A percentile compares a stretch with the other conserved stretches of the same genome.
Evolutionary conservation across 192 early-diverging fungal genomes (phyloP).

Genomic region (Lobosporangium transversale): DNA sequence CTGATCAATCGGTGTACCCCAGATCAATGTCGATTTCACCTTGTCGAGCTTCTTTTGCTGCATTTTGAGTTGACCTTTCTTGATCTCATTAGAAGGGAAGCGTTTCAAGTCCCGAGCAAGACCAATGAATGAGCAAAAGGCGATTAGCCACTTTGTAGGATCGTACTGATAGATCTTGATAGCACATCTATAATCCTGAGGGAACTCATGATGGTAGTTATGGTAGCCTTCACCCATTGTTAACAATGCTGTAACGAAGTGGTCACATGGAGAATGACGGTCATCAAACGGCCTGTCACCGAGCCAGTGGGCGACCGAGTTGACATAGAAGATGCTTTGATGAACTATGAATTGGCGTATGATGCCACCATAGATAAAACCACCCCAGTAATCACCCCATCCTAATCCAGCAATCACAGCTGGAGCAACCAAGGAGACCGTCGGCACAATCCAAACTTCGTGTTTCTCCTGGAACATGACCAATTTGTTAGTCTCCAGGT

Average conservation of each 20-base stretch:
- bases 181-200: constrained; percentile 87
- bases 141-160: constrained; percentile 90
- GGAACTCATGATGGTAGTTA: constrained; percentile 93
- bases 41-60: constrained; percentile 80
- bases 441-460: constrained; percentile 72
- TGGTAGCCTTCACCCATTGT: constrained; percentile 90
- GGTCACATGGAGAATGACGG: constrained; percentile 84
- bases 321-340: constrained; percentile 89
- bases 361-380: constrained; percentile 79
- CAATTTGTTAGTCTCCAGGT: constrained; percentile 80
- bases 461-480: constrained; percentile 81
- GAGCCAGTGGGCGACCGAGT: constrained; percentile 81
- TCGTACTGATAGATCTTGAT: constrained; percentile 85
- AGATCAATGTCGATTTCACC: constrained; percentile 72
- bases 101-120: constrained; percentile 80
- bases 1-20: constrained; percentile 76
- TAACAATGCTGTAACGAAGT: constrained; percentile 82
- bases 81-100: constrained; percentile 85
- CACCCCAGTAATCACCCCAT: constrained; percentile 83
- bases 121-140: constrained; percentile 64
- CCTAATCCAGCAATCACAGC: constrained; percentile 80
- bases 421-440: constrained; percentile 79
- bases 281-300: constrained; percentile 72
- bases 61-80: constrained; percentile 85
- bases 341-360: constrained; percentile 77